phyloP scores from a whole-genome alignment of 2,329 filamentous ascomycete genomes.

The Xylariaceae sp. region DNA sequence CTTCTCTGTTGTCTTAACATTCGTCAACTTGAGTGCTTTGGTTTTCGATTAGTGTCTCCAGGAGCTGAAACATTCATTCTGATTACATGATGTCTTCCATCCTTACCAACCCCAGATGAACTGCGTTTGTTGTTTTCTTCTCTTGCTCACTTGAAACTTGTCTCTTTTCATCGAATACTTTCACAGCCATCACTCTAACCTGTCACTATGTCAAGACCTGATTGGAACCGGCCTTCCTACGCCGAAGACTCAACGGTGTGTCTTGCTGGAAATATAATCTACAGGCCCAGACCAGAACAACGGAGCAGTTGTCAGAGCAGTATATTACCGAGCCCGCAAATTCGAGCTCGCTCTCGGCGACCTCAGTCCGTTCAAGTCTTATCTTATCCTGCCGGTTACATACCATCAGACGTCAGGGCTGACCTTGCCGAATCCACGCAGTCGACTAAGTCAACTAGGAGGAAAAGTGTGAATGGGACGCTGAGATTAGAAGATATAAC shows the following conservation, averaged over 20 bases:
- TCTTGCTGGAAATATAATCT: constrained; percentile 26
- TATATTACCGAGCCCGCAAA: constrained; percentile 38
- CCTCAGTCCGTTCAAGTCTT: constrained; percentile 52
- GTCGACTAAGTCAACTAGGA: constrained; percentile 18
- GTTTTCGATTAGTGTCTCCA: no score
- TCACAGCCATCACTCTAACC: constrained; percentile 19
- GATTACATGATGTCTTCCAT: no score
- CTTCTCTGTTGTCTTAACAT: no score
- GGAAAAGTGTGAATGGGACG: constrained; percentile 18
- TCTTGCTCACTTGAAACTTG: no score
- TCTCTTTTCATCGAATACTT: background rate
- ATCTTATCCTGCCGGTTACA: constrained; percentile 40
- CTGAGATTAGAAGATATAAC: constrained; percentile 2
- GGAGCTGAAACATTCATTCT: no score
- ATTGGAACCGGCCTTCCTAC: constrained; percentile 15
- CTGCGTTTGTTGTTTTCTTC: no score
- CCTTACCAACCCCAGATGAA: no score
- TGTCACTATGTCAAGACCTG: constrained; percentile 25
- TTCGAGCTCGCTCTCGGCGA: constrained; percentile 46
- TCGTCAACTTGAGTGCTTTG: no score
- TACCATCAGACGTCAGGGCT: constrained; percentile 42
- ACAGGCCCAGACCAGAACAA: constrained; percentile 25
- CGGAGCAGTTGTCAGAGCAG: constrained; percentile 20
- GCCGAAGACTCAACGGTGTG: constrained; percentile 10
- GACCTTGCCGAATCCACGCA: constrained; percentile 26